Base-by-base conservation (phyloP, 2,329 filamentous ascomycete species). In the Ophiosphaerella narmari region DNA sequence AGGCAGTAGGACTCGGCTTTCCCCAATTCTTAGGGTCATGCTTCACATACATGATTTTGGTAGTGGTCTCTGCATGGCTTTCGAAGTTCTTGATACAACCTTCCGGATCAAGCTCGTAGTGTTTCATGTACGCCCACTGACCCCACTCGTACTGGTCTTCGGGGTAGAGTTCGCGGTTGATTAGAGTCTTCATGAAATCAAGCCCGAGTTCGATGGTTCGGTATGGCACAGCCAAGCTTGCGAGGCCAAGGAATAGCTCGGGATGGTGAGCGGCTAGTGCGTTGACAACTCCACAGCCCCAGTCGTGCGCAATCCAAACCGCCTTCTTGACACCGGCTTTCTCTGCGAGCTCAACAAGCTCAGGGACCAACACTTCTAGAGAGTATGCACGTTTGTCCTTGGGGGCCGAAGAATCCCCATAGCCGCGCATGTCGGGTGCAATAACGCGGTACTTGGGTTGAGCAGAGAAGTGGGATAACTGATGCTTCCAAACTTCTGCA, bases 271-370 rank as follows among this genome's bases (percentile, higher is more conserved):
- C 59, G 5, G 65, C 67, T 16, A 72, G 58, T 5, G 59, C 54
- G 57, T 60, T 72, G 18, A 67, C 59, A 3, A 72, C 55, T 9
- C 65, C 69, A 14, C 63, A 66, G 26, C 72, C 72, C 77, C 77
- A 78, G 54, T 79, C 77, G 49, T 80, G 78, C 11, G 70, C 77
- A 31, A 79, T 63, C 77, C 79, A 81, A n/a, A 82, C 60, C 1
- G 77, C 78, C 7, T 70, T 68, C 0, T 64, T 50, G 16, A 77
- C 60, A 14, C 69, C 53, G 46, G 76, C 45, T 55, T 75, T 36
- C 61, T 71, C 66, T 50, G 78, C 57, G 59, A 79, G 58, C 65
- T 77, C 65, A 18, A 70, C 52, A 58, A 75, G 59, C 58, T 65
- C 44, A 48, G 46, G 49, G 58, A 59, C 52, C 57, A 57, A 62